Conservation (phyloP, 768 basidiomycete genomes). For the Mrakia gelida region DNA sequence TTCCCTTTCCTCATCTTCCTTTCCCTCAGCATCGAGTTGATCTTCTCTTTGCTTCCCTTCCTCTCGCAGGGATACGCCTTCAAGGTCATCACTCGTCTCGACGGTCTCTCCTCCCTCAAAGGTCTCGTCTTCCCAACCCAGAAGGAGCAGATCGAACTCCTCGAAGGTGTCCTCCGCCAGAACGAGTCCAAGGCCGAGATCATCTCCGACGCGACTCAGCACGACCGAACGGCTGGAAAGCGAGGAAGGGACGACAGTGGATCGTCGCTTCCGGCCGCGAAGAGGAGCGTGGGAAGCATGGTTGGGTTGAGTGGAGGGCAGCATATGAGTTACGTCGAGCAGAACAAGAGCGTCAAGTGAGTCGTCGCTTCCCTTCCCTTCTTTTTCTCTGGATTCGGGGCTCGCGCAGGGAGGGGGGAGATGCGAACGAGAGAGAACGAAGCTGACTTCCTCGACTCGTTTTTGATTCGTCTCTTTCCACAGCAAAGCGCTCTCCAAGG, state of each 20-base stretch:
- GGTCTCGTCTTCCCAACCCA: slow-evolving; percentile 87
- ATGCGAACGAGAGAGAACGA: not conserved
- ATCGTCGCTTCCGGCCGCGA: slow-evolving; percentile 35
- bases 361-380: slow-evolving; percentile 26
- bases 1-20: not conserved
- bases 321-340: slow-evolving; percentile 45
- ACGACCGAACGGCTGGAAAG: slow-evolving; percentile 58
- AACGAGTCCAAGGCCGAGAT: slow-evolving; percentile 87
- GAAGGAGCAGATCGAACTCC: slow-evolving; percentile 91
- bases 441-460: not conserved
- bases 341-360: slow-evolving; percentile 45
- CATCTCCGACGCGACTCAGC: slow-evolving; percentile 63
- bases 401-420: not conserved
- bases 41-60: not conserved
- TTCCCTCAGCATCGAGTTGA: not conserved
- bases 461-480: not conserved
- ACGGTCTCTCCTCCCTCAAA: slow-evolving; percentile 78
- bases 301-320: slow-evolving; percentile 44
- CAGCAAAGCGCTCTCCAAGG: slow-evolving; percentile 44
- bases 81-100: slow-evolving; percentile 97
- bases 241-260: slow-evolving; percentile 29
- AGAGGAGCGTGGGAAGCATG: slow-evolving; percentile 42
- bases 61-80: slow-evolving; percentile 74
- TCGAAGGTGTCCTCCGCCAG: slow-evolving; percentile 85
- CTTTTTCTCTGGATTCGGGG: not conserved